Conservation (phyloP, 2,329 filamentous ascomycete genomes). For the Ascochyta viciae-villosae region DNA sequence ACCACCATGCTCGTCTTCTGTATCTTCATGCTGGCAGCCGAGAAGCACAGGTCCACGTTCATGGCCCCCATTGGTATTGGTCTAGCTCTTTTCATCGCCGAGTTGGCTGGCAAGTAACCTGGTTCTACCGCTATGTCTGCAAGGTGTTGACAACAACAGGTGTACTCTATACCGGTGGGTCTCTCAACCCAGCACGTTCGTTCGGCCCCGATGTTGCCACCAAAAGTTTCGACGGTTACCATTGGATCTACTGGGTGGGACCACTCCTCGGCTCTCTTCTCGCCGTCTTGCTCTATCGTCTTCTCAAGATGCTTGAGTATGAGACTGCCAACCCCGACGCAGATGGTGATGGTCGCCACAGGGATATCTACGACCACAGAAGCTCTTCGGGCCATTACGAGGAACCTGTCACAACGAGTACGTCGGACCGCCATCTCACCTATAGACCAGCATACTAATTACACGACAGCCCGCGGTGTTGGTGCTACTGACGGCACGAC, state of each 20-base stretch:
- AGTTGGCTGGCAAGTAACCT: constrained; percentile 49
- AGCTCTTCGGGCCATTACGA: constrained; percentile 5
- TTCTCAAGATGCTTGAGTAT: constrained; percentile 59
- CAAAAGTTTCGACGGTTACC: constrained; percentile 51
- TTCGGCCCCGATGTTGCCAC: constrained; percentile 58
- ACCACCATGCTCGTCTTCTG: constrained; percentile 59
- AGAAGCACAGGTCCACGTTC: constrained; percentile 51
- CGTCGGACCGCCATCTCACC: constrained; percentile 4
- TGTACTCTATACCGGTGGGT: constrained; percentile 57
- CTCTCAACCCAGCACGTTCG: constrained; percentile 58
- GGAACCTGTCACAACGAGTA: constrained; percentile 17
- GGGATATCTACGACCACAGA: constrained; percentile 36
- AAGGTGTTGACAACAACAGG: constrained; percentile 36
- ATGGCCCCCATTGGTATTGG: constrained; percentile 53
- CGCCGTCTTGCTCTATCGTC: constrained; percentile 57
- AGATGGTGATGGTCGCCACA: constrained; percentile 54
- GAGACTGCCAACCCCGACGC: constrained; percentile 59
- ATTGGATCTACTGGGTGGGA: constrained; percentile 62
- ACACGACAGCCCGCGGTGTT: constrained; percentile 29
- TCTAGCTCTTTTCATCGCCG: constrained; percentile 55
- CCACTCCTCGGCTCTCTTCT: constrained; percentile 55
- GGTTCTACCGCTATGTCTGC: background rate
- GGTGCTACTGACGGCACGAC: constrained; percentile 37
- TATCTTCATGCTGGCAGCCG: constrained; percentile 56
- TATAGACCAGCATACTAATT: constrained; percentile 21